Evolutionary conservation across 192 early-diverging fungal species (phyloP).

Genomic region (Lobosporangium transversale): DNA sequence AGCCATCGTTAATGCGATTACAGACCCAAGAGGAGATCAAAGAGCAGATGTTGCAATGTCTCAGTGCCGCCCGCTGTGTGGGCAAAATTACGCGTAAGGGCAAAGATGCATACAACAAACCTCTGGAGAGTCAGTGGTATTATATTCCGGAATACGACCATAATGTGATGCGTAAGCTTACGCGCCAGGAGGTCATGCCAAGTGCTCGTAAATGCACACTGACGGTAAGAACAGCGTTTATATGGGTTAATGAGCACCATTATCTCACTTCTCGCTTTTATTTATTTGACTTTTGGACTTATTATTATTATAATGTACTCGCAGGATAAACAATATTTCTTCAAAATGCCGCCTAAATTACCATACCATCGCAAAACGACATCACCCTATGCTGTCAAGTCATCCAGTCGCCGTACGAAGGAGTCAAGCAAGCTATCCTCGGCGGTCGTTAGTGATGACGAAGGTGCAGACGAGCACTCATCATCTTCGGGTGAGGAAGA

Average conservation of each 20-base stretch:
- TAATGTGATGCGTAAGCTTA: slow-evolving; percentile 60
- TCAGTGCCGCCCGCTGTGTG: slow-evolving; percentile 56
- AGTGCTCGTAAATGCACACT: slow-evolving; percentile 66
- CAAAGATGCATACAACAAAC: slow-evolving; percentile 65
- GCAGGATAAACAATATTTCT: slow-evolving; percentile 61
- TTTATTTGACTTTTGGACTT: not conserved
- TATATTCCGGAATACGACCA: slow-evolving; percentile 64
- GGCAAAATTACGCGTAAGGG: slow-evolving; percentile 64
- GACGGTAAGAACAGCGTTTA: slow-evolving; percentile 28
- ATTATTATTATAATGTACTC: not conserved
- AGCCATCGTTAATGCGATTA: slow-evolving; percentile 41
- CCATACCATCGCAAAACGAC: slow-evolving; percentile 56
- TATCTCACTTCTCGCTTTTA: slow-evolving; percentile 1
- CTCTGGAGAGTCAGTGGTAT: slow-evolving; percentile 63
- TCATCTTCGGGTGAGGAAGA: slow-evolving; percentile 34
- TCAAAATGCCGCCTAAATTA: slow-evolving; percentile 66
- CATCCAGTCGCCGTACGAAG: slow-evolving; percentile 25
- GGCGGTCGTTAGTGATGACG: slow-evolving; percentile 11
- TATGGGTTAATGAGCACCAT: not conserved
- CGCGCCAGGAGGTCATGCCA: slow-evolving; percentile 61
- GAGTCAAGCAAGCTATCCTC: slow-evolving; percentile 30
- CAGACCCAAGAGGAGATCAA: slow-evolving; percentile 39
- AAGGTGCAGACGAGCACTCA: slow-evolving; percentile 8
- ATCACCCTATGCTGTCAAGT: slow-evolving; percentile 48
- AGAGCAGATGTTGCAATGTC: slow-evolving; percentile 48